Percentiles rank a stretch among this genome's conserved stretches.
Evolutionary conservation across 805 yeast genomes (phyloP).

Genomic region (Candida andamanensis): DNA sequence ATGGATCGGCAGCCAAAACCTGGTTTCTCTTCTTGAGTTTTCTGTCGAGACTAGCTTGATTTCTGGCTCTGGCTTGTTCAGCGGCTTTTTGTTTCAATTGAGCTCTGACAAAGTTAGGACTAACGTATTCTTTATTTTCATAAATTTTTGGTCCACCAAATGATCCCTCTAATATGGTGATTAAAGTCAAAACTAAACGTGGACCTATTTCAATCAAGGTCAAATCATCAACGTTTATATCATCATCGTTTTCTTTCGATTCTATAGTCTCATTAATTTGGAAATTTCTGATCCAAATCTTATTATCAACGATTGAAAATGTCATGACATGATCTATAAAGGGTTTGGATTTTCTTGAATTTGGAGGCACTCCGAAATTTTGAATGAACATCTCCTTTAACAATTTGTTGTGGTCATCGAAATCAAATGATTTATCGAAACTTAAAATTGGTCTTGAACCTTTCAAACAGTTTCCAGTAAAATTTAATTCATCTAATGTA

Average conservation of each 20-base stretch:
- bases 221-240: slow-evolving; percentile 49
- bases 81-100: slow-evolving; percentile 80
- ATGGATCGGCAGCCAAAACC: slow-evolving; percentile 74
- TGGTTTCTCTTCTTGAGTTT: slow-evolving; percentile 72
- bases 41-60: slow-evolving; percentile 71
- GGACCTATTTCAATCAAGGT: slow-evolving; percentile 95
- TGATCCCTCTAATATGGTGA: slow-evolving; percentile 90
- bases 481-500: slow-evolving; percentile 91
- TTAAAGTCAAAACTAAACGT: slow-evolving; percentile 86
- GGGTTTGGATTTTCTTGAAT: slow-evolving; percentile 88
- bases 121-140: slow-evolving; percentile 93
- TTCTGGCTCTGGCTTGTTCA: slow-evolving; percentile 67
- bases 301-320: slow-evolving; percentile 85
- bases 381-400: slow-evolving; percentile 58
- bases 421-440: slow-evolving; percentile 71
- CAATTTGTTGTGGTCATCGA: slow-evolving; percentile 61
- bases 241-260: slow-evolving; percentile 49
- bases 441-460: slow-evolving; percentile 94
- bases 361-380: slow-evolving; percentile 90
- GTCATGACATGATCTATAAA: slow-evolving; percentile 94
- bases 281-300: slow-evolving; percentile 92
- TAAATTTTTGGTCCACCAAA: slow-evolving; percentile 97
- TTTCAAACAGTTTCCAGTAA: slow-evolving; percentile 91
- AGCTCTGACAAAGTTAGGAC: slow-evolving; percentile 93
- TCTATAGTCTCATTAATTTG: slow-evolving; percentile 72